Evolutionary conservation across 2,329 filamentous ascomycete genomes (phyloP).

Genomic region (Aspergillus awamori): DNA sequence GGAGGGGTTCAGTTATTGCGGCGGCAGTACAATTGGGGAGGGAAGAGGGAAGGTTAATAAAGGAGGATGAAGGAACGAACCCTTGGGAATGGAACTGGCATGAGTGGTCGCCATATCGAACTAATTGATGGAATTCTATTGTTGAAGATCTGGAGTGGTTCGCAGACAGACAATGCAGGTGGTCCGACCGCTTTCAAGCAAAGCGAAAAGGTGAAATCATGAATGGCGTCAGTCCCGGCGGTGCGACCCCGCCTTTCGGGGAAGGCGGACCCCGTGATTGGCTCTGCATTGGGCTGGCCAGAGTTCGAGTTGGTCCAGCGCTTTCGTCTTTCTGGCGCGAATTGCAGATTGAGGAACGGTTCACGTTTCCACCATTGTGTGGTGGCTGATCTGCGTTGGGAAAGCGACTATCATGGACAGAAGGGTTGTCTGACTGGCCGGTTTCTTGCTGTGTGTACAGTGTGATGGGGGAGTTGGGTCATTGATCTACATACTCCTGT

Average conservation of each 20-base stretch:
- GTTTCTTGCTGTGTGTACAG: not conserved
- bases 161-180: not conserved
- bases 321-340: not conserved
- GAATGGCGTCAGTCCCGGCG: slow-evolving; percentile 27
- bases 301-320: slow-evolving; percentile 1
- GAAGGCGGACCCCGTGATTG: slow-evolving; percentile 15
- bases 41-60: too few relatives aligned
- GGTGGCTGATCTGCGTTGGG: not conserved
- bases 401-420: not conserved
- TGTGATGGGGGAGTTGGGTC: not conserved
- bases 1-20: too few relatives aligned
- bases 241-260: slow-evolving; percentile 19
- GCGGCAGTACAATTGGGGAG: too few relatives aligned
- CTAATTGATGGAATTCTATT: not conserved
- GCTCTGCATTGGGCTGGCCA: slow-evolving; percentile 9
- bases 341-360: not conserved
- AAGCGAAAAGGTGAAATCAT: slow-evolving; percentile 20
- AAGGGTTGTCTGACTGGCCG: not conserved
- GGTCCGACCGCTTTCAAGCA: slow-evolving; percentile 6
- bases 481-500: not conserved
- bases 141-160: not conserved
- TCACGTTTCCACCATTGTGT: not conserved
- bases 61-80: not conserved
- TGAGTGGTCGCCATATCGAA: not conserved
- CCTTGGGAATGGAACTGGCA: not conserved